Evolutionary conservation across 805 yeast genomes (phyloP).

Genomic region (Ogataea pini): DNA sequence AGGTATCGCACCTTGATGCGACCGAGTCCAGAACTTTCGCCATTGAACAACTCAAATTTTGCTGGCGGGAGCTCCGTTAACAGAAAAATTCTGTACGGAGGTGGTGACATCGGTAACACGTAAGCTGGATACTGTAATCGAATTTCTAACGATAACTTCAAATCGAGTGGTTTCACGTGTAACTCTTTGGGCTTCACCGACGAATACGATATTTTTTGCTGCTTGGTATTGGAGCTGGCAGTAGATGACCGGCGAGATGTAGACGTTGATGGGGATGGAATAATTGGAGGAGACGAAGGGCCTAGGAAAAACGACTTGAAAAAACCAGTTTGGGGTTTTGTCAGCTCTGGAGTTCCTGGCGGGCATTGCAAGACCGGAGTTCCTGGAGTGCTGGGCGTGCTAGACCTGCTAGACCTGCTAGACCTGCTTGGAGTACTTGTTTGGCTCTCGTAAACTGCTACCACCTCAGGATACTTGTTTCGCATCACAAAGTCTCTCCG

Average conservation of each 20-base stretch:
- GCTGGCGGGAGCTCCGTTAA: conserved; percentile 25
- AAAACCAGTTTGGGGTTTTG: conserved; percentile 28
- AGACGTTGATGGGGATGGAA: background rate
- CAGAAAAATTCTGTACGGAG: conserved; percentile 26
- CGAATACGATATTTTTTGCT: conserved; percentile 13
- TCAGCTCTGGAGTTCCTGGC: background rate
- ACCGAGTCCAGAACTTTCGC: conserved; percentile 49
- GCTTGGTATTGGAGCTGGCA: conserved; percentile 6
- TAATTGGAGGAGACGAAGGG: conserved; percentile 2
- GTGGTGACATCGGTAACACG: conserved; percentile 44
- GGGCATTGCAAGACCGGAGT: too few relatives aligned
- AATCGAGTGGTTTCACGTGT: conserved; percentile 36
- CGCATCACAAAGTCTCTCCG: conserved; percentile 42
- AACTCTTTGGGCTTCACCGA: conserved; percentile 17
- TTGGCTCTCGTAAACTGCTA: conserved; percentile 36
- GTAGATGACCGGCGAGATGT: conserved; percentile 14
- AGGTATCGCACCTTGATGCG: conserved; percentile 44
- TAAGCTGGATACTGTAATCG: conserved; percentile 50
- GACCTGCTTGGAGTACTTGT: conserved; percentile 6
- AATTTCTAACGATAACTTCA: conserved; percentile 47
- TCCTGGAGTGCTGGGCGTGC: conserved; percentile 1
- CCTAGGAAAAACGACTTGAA: conserved; percentile 32
- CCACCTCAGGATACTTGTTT: conserved; percentile 45
- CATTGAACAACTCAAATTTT: conserved; percentile 37
- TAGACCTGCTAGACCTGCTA: conserved; percentile 4